Percentiles rank a stretch among this genome's conserved stretches.
Evolutionary conservation across 2,329 filamentous ascomycete species (phyloP).

Genomic region (Ilyonectria mors-panacis): DNA sequence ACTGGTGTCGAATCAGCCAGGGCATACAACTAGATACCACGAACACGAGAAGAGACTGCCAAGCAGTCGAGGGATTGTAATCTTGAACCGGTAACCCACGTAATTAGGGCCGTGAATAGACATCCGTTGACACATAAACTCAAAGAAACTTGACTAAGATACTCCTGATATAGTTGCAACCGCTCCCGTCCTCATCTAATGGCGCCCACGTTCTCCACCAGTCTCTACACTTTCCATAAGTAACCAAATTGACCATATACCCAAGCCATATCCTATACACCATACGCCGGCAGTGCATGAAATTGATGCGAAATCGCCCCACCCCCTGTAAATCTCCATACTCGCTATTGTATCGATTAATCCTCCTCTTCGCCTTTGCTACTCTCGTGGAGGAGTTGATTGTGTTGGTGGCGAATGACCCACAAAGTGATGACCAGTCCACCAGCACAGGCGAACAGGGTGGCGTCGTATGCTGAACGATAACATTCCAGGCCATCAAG

Average conservation of each 20-base stretch:
- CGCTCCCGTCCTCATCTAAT: not conserved
- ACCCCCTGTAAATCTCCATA: not conserved
- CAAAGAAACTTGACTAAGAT: slow-evolving; percentile 33
- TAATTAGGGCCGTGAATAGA: slow-evolving; percentile 24
- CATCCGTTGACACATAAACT: slow-evolving; percentile 37
- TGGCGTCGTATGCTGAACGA: slow-evolving; percentile 83
- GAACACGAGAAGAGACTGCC: slow-evolving; percentile 24
- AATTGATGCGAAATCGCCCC: not conserved
- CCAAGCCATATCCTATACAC: not conserved
- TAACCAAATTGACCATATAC: not conserved
- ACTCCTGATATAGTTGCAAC: not conserved
- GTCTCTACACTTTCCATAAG: not conserved
- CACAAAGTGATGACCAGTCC: slow-evolving; percentile 80
- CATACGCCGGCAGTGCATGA: slow-evolving; percentile 3
- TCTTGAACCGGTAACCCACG: slow-evolving; percentile 31
- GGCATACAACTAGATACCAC: slow-evolving; percentile 11
- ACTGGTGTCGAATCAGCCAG: slow-evolving; percentile 2
- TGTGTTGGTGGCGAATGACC: slow-evolving; percentile 75
- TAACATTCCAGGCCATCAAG: slow-evolving; percentile 86
- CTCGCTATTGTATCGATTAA: slow-evolving; percentile 28
- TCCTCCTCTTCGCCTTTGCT: slow-evolving; percentile 58
- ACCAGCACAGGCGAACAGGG: slow-evolving; percentile 78
- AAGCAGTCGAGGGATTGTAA: slow-evolving; percentile 25
- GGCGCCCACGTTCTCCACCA: not conserved
- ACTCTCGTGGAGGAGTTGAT: slow-evolving; percentile 55